Evolutionary conservation across 2,329 filamentous ascomycete species (phyloP).

Genomic region (Penicillium crustosum): DNA sequence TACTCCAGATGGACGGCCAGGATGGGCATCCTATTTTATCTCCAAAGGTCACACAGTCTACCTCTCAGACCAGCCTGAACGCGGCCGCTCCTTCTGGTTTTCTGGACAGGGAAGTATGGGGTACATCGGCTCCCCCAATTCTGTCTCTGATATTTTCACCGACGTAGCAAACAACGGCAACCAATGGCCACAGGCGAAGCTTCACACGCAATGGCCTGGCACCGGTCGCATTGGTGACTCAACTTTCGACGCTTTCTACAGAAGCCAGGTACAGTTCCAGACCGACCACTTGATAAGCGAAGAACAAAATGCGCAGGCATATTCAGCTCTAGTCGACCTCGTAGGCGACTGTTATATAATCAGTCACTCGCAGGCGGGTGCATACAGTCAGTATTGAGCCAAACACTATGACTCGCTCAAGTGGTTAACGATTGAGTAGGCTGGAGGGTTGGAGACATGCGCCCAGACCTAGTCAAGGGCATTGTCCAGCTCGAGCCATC

Average conservation of each 20-base stretch:
- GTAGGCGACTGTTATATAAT: conserved; percentile 35
- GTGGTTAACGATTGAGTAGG: conserved; percentile 19
- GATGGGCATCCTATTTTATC: conserved; percentile 4
- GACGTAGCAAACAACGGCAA: conserved; percentile 10
- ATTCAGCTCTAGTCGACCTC: conserved; percentile 25
- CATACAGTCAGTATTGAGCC: conserved; percentile 21
- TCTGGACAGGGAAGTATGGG: conserved; percentile 1
- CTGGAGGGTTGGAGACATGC: conserved; percentile 52
- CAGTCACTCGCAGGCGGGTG: conserved; percentile 53
- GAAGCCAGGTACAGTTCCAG: conserved; percentile 8
- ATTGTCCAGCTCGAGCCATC: conserved; percentile 55
- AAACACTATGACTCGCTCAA: not conserved
- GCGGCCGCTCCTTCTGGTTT: conserved; percentile 1
- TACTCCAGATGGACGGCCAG: conserved; percentile 5
- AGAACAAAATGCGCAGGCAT: conserved; percentile 16
- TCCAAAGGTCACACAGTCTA: conserved; percentile 6
- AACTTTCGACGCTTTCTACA: conserved; percentile 32
- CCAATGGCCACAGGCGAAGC: conserved; percentile 36
- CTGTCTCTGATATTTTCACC: conserved; percentile 2
- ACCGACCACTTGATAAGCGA: conserved; percentile 21
- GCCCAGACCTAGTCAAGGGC: conserved; percentile 50
- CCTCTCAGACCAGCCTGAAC: conserved; percentile 4
- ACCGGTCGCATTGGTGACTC: conserved; percentile 32
- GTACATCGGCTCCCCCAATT: not conserved
- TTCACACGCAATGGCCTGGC: conserved; percentile 45